phyloP scores from a whole-genome alignment of 768 basidiomycete species.

The Cystobasidium onofrii region DNA sequence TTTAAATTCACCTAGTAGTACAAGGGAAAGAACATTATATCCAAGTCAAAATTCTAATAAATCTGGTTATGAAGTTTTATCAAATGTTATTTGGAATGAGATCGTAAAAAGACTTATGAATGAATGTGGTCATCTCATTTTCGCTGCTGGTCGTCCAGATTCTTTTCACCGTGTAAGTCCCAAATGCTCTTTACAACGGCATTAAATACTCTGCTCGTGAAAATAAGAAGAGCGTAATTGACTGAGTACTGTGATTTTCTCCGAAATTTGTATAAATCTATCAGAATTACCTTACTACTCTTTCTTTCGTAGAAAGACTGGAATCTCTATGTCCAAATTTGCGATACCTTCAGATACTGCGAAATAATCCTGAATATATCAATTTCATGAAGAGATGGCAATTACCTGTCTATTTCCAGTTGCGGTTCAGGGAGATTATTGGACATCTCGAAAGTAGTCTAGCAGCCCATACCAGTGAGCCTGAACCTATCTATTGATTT shows the following conservation, averaged over 20 bases:
- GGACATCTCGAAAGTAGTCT: conserved; percentile 64
- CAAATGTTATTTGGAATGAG: conserved; percentile 82
- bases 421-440: conserved; percentile 93
- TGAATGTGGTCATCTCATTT: conserved; percentile 71
- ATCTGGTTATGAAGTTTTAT: conserved; percentile 68
- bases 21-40: conserved; percentile 21
- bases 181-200: no score
- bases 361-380: conserved; percentile 60
- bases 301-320: conserved; percentile 69
- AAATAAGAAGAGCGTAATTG: neutral
- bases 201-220: no score
- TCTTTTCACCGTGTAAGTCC: conserved; percentile 72
- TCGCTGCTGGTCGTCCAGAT: conserved; percentile 82
- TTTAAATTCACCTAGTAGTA: conserved; percentile 21
- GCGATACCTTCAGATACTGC: conserved; percentile 62
- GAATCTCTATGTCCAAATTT: conserved; percentile 73
- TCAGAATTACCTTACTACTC: conserved; percentile 76
- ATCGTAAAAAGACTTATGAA: conserved; percentile 69
- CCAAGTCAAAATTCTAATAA: neutral
- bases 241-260: no score
- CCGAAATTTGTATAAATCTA: neutral
- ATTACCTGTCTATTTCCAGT: conserved; percentile 89
- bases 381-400: conserved; percentile 86
- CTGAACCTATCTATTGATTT: neutral
- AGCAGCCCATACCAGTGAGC: conserved; percentile 7